A percentile compares a stretch with the other conserved stretches of the same genome.
Evolutionary conservation across 2,329 filamentous ascomycete species (phyloP).

Genomic region (Beauveria sp.): DNA sequence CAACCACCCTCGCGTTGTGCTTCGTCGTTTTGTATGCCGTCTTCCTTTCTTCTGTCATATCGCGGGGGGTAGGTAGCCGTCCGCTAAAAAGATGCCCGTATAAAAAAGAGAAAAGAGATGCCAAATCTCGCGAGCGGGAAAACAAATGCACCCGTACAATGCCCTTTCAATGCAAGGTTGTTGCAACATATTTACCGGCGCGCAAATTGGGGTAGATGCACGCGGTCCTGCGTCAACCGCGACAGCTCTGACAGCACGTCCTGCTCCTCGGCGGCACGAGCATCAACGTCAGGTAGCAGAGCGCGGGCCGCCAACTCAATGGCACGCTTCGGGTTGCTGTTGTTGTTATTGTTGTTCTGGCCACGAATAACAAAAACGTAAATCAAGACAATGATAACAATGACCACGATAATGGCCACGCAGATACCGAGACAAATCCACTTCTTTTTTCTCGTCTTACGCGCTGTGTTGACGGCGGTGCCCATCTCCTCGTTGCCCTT

Average conservation of each 20-base stretch:
- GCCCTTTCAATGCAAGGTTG: not conserved
- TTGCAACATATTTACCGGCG: slow-evolving; percentile 11
- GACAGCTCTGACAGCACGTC: slow-evolving; percentile 12
- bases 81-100: not conserved
- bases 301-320: slow-evolving; percentile 16
- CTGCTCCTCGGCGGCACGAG: slow-evolving; percentile 12
- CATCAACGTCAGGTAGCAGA: not conserved
- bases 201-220: slow-evolving; percentile 20
- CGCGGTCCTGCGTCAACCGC: slow-evolving; percentile 15
- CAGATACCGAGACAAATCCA: slow-evolving; percentile 85
- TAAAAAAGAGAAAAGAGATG: not conserved
- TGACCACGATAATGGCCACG: slow-evolving; percentile 45
- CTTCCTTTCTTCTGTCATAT: not conserved
- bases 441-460: slow-evolving; percentile 83
- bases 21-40: not conserved
- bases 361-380: slow-evolving; percentile 35
- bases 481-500: slow-evolving; percentile 80
- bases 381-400: slow-evolving; percentile 44
- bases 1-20: not conserved
- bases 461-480: slow-evolving; percentile 73
- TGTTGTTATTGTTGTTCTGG: slow-evolving; percentile 21
- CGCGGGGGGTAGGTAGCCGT: not conserved
- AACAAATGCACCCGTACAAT: not conserved
- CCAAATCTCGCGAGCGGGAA: not conserved
- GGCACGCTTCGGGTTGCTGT: slow-evolving; percentile 18